phyloP scores from a whole-genome alignment of 805 yeast genomes.

The Candida alai region DNA sequence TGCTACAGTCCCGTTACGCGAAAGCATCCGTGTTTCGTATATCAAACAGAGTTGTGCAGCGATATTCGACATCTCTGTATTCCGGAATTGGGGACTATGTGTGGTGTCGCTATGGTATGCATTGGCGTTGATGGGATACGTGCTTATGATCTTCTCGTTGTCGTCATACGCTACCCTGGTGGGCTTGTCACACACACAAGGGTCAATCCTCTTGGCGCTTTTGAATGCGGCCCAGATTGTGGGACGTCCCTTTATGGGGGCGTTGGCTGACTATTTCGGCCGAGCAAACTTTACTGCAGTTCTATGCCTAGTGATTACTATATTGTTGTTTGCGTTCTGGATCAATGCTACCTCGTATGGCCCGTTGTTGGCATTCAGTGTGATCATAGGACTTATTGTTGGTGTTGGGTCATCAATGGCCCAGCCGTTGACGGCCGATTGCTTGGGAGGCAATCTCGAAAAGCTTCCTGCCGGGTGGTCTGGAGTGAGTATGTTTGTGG shows the following conservation, averaged over 20 bases:
- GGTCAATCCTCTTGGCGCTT: constrained; percentile 30
- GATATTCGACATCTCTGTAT: constrained; percentile 33
- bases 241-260: constrained; percentile 50
- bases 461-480: constrained; percentile 40
- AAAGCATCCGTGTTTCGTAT: constrained; percentile 18
- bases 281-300: constrained; percentile 33
- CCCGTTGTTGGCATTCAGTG: constrained; percentile 25
- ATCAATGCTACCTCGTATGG: constrained; percentile 32
- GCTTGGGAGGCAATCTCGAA: constrained; percentile 14
- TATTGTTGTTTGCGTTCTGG: constrained; percentile 36
- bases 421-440: constrained; percentile 24
- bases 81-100: constrained; percentile 20
- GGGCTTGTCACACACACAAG: constrained; percentile 41
- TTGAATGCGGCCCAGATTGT: constrained; percentile 42
- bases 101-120: constrained; percentile 32
- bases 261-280: constrained; percentile 45
- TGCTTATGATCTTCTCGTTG: constrained; percentile 32
- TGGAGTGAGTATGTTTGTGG: constrained; percentile 30
- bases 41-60: constrained; percentile 21
- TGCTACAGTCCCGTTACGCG: constrained; percentile 20
- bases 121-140: constrained; percentile 34
- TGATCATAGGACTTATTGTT: constrained; percentile 26
- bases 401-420: constrained; percentile 28
- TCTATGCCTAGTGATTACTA: constrained; percentile 19
- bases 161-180: constrained; percentile 36